Evolutionary conservation across 1,284 basidiomycete species (phyloP), one percentile per base, ranked within the genome.

Genomic region (Quambalaria eucalypti): DNA sequence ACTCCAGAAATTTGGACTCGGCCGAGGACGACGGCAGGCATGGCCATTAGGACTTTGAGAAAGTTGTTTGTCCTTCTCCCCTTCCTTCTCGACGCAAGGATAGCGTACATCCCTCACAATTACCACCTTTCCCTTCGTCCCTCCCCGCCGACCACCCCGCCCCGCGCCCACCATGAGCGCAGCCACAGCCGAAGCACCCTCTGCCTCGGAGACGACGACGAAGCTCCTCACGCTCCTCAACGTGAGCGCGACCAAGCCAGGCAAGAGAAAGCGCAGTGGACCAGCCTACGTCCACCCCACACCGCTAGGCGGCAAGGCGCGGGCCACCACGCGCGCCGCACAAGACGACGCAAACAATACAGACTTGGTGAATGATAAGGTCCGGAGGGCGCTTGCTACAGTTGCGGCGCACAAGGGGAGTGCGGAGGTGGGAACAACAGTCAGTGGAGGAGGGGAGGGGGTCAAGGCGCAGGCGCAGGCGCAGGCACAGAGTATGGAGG

Each of bases 141-240:
- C n/a, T n/a, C n/a, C n/a, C n/a, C n/a, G n/a, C n/a, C n/a, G n/a
- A n/a, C n/a, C n/a, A n/a, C n/a, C n/a, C n/a, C n/a, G n/a, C n/a
- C n/a, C n/a, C n/a, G n/a, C n/a, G n/a, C n/a, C n/a, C n/a, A n/a
- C n/a, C n/a, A n/a, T n/a, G n/a, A n/a, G n/a, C n/a, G n/a, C n/a
- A n/a, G n/a, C n/a, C n/a, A n/a, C n/a, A n/a, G n/a, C n/a, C n/a
- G n/a, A n/a, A n/a, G n/a, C n/a, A n/a, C n/a, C n/a, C n/a, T n/a
- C n/a, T n/a, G n/a, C n/a, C 36, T 39, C 36, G 10, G 47, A 28
- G 14, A 10, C 28, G 2, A 54, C 49, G 30, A 26, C 38, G 2
- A 70, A 85, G 60, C 84, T 98, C 1, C 78, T 97, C 38, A 98
- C 95, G 0, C 82, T 98, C 1, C 81, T 98, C 28, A 98, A 99